Conservation (phyloP, 441 rosid species). For the Capsella rubella region DNA sequence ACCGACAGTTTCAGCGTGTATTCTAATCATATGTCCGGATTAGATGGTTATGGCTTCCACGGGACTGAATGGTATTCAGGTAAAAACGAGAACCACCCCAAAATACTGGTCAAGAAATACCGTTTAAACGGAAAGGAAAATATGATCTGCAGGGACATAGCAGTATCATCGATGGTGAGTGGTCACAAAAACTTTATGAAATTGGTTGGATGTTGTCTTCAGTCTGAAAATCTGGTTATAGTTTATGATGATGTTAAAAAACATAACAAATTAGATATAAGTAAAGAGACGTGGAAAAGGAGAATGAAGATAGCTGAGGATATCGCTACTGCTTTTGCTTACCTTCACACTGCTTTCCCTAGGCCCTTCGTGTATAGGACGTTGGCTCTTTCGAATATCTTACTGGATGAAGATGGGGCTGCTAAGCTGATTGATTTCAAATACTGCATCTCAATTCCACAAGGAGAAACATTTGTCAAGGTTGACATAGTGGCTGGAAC, state of each 20-base stretch:
- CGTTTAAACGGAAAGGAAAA: too few species aligned
- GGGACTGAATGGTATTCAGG: too few species aligned
- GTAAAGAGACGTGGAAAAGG: not conserved
- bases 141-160: too few species aligned
- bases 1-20: too few species aligned
- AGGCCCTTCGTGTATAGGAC: not conserved
- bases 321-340: not conserved
- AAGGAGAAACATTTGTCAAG: too few species aligned
- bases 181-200: not conserved
- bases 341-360: not conserved
- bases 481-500: too few species aligned
- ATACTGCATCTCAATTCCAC: not conserved
- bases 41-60: too few species aligned
- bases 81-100: too few species aligned
- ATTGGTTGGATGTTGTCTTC: conserved; percentile 6
- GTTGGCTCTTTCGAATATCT: not conserved
- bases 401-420: not conserved
- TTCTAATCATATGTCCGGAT: too few species aligned
- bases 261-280: not conserved
- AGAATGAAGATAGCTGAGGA: not conserved
- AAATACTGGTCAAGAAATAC: too few species aligned
- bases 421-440: not conserved
- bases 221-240: not conserved
- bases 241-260: not conserved
- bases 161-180: not conserved